These are phyloP conservation scores for Wickerhamomyces chambardii DNA, from an alignment of 805 yeast genomes.

Conservation along the genomic window DNA sequence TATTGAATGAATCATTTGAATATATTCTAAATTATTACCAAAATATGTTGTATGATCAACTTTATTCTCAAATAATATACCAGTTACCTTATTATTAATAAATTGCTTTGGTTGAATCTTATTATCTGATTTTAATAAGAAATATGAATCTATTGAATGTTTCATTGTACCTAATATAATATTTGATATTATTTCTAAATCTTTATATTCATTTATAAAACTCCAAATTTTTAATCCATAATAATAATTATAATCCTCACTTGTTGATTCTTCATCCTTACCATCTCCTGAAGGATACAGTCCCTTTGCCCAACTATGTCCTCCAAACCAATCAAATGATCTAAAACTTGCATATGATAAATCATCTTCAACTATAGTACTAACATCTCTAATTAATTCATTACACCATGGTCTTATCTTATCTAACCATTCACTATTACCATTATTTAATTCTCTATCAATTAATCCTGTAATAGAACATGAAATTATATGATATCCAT, in stretches of 20 bases:
- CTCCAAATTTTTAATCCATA: slow-evolving; percentile 66
- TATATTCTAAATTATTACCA: slow-evolving; percentile 63
- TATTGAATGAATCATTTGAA: slow-evolving; percentile 73
- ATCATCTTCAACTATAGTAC: slow-evolving; percentile 49
- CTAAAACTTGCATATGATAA: slow-evolving; percentile 55
- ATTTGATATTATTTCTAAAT: slow-evolving; percentile 45
- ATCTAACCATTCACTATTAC: slow-evolving; percentile 41
- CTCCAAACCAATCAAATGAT: slow-evolving; percentile 67
- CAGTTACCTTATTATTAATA: slow-evolving; percentile 59
- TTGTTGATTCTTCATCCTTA: slow-evolving; percentile 64
- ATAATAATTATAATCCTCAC: slow-evolving; percentile 67
- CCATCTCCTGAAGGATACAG: slow-evolving; percentile 66
- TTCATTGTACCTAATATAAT: slow-evolving; percentile 53
- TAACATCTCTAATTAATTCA: slow-evolving; percentile 56
- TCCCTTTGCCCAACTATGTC: slow-evolving; percentile 78
- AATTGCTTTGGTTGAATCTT: slow-evolving; percentile 45
- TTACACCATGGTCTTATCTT: slow-evolving; percentile 43
- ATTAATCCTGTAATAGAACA: slow-evolving; percentile 54
- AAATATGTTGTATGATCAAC: slow-evolving; percentile 68
- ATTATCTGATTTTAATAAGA: slow-evolving; percentile 45
- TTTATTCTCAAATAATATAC: slow-evolving; percentile 67
- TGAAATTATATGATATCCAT: slow-evolving; percentile 67
- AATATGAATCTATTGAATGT: slow-evolving; percentile 44
- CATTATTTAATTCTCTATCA: slow-evolving; percentile 35
- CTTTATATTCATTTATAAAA: slow-evolving; percentile 38